Base-by-base conservation (phyloP, 108 stramenopile genomes). In the Stephanodiscus minutulus region DNA sequence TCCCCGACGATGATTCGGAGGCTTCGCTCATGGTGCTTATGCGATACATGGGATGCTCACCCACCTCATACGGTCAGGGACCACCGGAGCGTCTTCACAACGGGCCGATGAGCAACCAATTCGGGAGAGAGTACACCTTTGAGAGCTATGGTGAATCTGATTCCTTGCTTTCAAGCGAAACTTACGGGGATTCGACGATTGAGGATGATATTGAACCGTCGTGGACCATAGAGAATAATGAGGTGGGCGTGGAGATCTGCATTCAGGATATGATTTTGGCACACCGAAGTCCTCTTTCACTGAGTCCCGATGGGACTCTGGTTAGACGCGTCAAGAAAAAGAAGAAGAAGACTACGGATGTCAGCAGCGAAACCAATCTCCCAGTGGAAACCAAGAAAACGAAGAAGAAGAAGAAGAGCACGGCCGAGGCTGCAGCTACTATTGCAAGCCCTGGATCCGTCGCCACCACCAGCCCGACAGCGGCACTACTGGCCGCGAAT, bases 1-100 rank as follows among this genome's bases (percentile, higher is more conserved):
- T 79, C 46, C 66, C 78, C 37, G 78, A 79, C 52, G 78, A 79
- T 61, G 72, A 79, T 49, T 68, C 67, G 15, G 78, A 79, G 41
- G 78, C 78, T 1, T 79, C 78, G 27, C 50, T 79, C 27, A 53
- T 73, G 59, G 78, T 79, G 6, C 66, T 79, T 0, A 73, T 79
- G 66, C 31, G 78, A 46, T 79, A 79, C 61, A 79, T 79, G 59
- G 78, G 78, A n/a, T 79, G 78, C 62, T 73, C 78, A 28, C 27
- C 71, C 12, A 17, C 21, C 33, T n/a, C 47, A 9, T 79, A 73
- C 17, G 78, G 67, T 6, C 54, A 67, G 12, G 12, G 29, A 11
- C 33, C 47, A n/a, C 64, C 13, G 36, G 5, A 0, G 10, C 63
- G 12, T n/a, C 27, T 0, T 5, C 7, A 43, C 0, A 36, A n/a